These are phyloP conservation scores for Entophlyctis helioformis DNA, from an alignment of 192 early-diverging fungal genomes.

Conservation along the genomic window DNA sequence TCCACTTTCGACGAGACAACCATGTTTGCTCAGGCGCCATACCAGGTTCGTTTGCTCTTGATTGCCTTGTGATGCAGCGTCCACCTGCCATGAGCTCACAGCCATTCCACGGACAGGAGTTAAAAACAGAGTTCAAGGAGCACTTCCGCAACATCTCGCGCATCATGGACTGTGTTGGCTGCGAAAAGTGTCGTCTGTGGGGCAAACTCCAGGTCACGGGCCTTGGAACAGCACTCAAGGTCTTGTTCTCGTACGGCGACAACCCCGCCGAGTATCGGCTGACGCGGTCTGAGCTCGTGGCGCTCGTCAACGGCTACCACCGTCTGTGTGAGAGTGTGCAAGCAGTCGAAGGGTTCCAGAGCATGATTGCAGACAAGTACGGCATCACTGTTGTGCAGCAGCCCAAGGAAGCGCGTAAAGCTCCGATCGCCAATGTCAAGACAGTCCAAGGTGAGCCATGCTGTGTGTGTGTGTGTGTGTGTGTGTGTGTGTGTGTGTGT, in stretches of 20 bases:
- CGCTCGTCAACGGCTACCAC: slow-evolving; percentile 81
- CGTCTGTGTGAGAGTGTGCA: slow-evolving; percentile 76
- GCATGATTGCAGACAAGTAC: slow-evolving; percentile 5
- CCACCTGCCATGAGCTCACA: no score
- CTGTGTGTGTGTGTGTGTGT: no score
- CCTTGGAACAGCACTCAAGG: slow-evolving; percentile 91
- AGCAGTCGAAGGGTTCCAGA: slow-evolving; percentile 68
- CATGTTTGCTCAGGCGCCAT: slow-evolving; percentile 57
- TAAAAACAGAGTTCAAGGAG: slow-evolving; percentile 80
- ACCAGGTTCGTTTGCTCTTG: no score
- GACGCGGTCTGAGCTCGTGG: slow-evolving; percentile 73
- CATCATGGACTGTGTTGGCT: slow-evolving; percentile 99
- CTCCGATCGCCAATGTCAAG: no score
- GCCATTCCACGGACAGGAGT: slow-evolving; percentile 22
- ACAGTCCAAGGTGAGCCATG: no score
- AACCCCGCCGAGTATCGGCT: slow-evolving; percentile 40
- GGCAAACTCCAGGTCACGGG: slow-evolving; percentile 93
- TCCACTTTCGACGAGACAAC: slow-evolving; percentile 82
- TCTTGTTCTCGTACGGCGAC: slow-evolving; percentile 86
- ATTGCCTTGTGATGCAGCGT: no score
- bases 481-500: no score
- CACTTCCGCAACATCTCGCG: slow-evolving; percentile 91
- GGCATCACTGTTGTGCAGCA: no score
- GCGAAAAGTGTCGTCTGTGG: slow-evolving; percentile 98
- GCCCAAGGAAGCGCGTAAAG: no score